Evolutionary conservation across 179 eudicot species (phyloP), one percentile per base, ranked within the genome.

Genomic region (Spinacia oleracea): DNA sequence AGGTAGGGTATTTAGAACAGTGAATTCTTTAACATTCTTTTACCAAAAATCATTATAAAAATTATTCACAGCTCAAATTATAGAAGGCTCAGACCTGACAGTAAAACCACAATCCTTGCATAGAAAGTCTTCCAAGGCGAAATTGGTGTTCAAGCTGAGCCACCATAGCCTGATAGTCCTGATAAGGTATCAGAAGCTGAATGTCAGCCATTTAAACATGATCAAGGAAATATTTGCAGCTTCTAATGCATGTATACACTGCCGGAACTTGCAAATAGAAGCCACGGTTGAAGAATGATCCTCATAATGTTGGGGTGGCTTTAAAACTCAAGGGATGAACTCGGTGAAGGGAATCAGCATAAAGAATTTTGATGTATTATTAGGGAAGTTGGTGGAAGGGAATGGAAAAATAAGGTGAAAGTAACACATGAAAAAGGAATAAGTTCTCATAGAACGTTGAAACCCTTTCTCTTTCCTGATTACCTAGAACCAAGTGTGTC

Each of bases 101-200:
- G 79, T 95, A 93, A 80, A 93, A 95, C 98, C 98, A 93, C 81
- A 95, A 81, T 84, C 98, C 98, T 85, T 95, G 98, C 70, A 95
- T 85, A 48, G 98, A 95, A 81, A 95, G 97, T 82, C 89, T 86
- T 82, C 92, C 88, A 2, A 91, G 83, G 50, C 95, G 93, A 88
- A 95, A 91, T 71, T 95, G 98, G 87, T 95, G 98, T 82, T 95
- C 98, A 80, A 93, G 97, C 80, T 95, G 98, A 83, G 98, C 98
- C 80, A 95, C 98, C 98, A 91, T 90, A 81, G 97, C 98, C 86
- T 93, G 98, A 87, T 93, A 93, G 85, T 93, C 98, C 98, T 95
- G 88, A 74, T 63, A 83, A 81, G 81, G 50, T 50, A 45, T 40
- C 23, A 46, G 70, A 74, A 65, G 34, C n/a, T 34, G 68, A 70